phyloP scores from a whole-genome alignment of 768 basidiomycete species.

The Leucocoprinus sp. region DNA sequence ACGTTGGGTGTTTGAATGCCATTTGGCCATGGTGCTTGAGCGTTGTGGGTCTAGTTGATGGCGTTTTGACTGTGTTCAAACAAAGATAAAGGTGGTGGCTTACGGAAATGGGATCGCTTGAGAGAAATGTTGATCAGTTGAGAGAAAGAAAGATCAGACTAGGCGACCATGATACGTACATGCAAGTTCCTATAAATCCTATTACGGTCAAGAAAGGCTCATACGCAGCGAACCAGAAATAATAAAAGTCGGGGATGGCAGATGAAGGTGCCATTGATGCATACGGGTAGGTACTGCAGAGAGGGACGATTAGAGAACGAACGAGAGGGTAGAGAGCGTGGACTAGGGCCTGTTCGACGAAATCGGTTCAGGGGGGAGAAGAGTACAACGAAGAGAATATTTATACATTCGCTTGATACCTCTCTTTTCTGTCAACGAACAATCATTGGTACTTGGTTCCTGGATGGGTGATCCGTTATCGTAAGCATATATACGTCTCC shows the following conservation, averaged over 20 bases:
- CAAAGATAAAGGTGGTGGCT: conserved; percentile 1
- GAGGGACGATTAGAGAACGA: conserved; percentile 1
- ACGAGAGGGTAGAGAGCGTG: conserved; percentile 1
- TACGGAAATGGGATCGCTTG: conserved; percentile 57
- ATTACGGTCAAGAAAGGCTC: conserved; percentile 60
- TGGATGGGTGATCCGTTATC: conserved; percentile 7
- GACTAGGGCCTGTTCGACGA: neutral
- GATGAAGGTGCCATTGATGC: conserved; percentile 35
- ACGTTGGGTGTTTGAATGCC: conserved; percentile 35
- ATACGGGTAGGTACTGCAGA: conserved; percentile 11
- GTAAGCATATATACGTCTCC: conserved; percentile 6
- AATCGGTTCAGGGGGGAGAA: neutral
- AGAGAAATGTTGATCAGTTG: conserved; percentile 8
- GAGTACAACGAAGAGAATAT: neutral
- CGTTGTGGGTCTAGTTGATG: conserved; percentile 51
- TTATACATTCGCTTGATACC: neutral
- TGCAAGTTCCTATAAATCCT: conserved; percentile 59
- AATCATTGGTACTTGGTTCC: neutral
- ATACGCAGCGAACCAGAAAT: conserved; percentile 63
- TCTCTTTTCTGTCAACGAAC: neutral
- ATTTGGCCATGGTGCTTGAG: conserved; percentile 67
- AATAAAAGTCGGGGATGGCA: conserved; percentile 68
- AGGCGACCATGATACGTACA: conserved; percentile 22
- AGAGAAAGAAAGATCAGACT: neutral
- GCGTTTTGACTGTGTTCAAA: conserved; percentile 3